phyloP scores from a whole-genome alignment of 2,329 filamentous ascomycete species.

The Trichocomaceae sp. region DNA sequence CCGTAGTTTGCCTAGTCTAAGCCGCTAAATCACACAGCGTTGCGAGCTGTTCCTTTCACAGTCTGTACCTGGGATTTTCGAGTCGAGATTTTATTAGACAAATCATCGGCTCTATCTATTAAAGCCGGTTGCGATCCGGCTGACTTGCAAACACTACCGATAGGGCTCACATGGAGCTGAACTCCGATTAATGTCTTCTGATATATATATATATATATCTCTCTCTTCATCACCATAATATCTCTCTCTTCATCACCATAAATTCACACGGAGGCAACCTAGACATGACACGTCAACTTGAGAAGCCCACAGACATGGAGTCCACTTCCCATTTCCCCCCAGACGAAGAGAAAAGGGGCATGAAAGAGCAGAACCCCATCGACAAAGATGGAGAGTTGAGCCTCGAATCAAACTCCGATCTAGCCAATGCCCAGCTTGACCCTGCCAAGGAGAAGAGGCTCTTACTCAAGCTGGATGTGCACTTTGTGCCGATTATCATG shows the following conservation, averaged over 20 bases:
- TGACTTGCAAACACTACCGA: too few species aligned
- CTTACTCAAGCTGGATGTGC: slow-evolving; percentile 44
- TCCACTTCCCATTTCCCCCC: background rate
- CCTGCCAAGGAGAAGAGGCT: slow-evolving; percentile 41
- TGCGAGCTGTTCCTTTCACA: too few species aligned
- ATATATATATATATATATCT: too few species aligned
- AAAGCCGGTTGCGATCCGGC: too few species aligned
- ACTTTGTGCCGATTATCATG: slow-evolving; percentile 49
- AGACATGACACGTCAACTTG: background rate
- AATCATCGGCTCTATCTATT: too few species aligned
- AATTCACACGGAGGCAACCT: too few species aligned
- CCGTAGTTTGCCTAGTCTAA: too few species aligned
- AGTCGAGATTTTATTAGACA: background rate
- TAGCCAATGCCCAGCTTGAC: slow-evolving; percentile 31
- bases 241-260: too few species aligned
- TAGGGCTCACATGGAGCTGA: background rate
- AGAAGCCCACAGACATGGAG: background rate
- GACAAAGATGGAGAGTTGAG: slow-evolving; percentile 3
- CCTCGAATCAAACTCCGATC: slow-evolving; percentile 18
- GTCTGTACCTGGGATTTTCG: too few species aligned
- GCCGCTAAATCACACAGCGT: too few species aligned
- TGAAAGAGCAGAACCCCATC: background rate
- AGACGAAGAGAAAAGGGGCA: background rate
- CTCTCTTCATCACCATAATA: too few species aligned
- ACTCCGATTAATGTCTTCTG: background rate